phyloP scores from a whole-genome alignment of 1,284 basidiomycete species.

The Polyporus tsugae region DNA sequence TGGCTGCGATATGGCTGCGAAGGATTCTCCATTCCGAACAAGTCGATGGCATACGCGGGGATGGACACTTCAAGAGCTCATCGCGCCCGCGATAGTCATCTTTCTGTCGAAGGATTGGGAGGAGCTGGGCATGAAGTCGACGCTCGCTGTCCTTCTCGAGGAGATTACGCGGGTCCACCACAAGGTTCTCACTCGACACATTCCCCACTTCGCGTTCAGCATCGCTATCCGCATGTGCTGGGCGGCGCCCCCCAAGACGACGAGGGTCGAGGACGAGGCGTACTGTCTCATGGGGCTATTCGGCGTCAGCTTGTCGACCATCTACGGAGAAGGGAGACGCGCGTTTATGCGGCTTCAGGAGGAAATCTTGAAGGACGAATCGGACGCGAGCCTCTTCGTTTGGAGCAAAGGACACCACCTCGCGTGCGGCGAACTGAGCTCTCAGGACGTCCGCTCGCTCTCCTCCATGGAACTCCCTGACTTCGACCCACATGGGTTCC shows the following conservation, averaged over 20 bases:
- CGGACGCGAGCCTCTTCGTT: conserved; percentile 15
- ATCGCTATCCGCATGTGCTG: conserved; percentile 11
- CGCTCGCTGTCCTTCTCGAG: conserved; percentile 1
- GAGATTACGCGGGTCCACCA: not conserved
- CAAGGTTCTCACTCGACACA: not conserved
- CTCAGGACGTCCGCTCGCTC: not conserved
- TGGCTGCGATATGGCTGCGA: not conserved
- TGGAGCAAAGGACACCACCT: conserved; percentile 3
- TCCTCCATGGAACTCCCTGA: not conserved
- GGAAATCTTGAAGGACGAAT: conserved; percentile 3
- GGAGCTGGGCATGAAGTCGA: conserved; percentile 11
- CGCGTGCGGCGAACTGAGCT: not conserved
- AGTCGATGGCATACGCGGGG: not conserved
- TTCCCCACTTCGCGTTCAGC: not conserved
- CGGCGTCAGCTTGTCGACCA: conserved; percentile 1
- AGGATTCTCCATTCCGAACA: not conserved
- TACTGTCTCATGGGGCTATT: conserved; percentile 13
- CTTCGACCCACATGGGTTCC: not conserved
- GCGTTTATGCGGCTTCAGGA: conserved; percentile 11
- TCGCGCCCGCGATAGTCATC: not conserved
- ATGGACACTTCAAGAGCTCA: not conserved
- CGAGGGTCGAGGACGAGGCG: conserved; percentile 11
- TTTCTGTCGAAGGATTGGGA: conserved; percentile 1
- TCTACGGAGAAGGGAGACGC: conserved; percentile 9
- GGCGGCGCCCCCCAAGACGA: conserved; percentile 4